Conservation (phyloP, 177 flowering plant genomes). For the Vitis hybrid region DNA sequence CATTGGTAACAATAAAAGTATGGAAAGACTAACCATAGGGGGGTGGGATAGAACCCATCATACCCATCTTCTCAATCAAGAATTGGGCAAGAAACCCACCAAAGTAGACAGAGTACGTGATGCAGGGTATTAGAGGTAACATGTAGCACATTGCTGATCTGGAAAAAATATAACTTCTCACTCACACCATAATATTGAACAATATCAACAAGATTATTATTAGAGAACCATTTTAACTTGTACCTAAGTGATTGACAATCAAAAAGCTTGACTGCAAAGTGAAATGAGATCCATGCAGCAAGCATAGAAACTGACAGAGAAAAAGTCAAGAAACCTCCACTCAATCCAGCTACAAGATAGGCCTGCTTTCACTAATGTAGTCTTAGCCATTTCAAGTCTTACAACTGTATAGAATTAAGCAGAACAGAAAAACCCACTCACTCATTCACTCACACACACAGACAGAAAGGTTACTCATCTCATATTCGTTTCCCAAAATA, state of each 20-base stretch:
- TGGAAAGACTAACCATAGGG: conserved; percentile 78
- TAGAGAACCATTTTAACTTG: conserved; percentile 3
- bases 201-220: conserved; percentile 3
- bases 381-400: conserved; percentile 10
- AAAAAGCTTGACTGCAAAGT: conserved; percentile 37
- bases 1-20: conserved; percentile 5
- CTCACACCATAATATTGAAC: conserved; percentile 1
- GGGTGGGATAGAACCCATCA: conserved; percentile 92
- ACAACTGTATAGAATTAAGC: not conserved
- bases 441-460: not conserved
- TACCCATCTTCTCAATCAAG: conserved; percentile 95
- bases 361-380: conserved; percentile 50
- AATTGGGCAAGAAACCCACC: conserved; percentile 84
- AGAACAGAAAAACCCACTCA: not conserved
- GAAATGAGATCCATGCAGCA: conserved; percentile 60
- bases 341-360: conserved; percentile 70
- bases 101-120: conserved; percentile 69
- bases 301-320: conserved; percentile 59
- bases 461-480: not conserved
- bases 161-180: conserved; percentile 24
- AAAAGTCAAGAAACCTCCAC: conserved; percentile 90
- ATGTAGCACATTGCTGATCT: conserved; percentile 71
- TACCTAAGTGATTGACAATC: conserved; percentile 68
- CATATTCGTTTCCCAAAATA: not conserved
- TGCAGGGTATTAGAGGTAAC: conserved; percentile 64